Evolutionary conservation across 345 rosid species (phyloP), one percentile per base, ranked within the genome.

Genomic region (Crucihimalaya himalaica): DNA sequence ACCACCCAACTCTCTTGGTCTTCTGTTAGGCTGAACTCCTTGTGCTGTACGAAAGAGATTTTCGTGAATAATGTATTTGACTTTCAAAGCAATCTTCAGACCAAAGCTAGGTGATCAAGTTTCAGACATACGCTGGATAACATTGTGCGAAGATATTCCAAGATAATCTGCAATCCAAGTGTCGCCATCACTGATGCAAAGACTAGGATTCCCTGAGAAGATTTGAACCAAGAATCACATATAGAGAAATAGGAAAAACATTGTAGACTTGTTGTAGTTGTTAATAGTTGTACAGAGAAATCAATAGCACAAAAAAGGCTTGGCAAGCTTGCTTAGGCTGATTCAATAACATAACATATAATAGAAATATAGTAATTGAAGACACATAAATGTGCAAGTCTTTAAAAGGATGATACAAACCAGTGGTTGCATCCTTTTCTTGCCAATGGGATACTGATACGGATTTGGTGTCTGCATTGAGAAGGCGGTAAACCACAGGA

Each of bases 111-210:
- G 46, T 68, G 51, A 43, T 68, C 53, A 59, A 72, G 56, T 14
- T 35, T 71, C 66, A 56, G 23, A 45, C 64, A 79, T 81, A 93
- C 98, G 79, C 81, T 86, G 31, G 93, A 92, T 40, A 85, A 5
- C 85, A 95, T 76, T 11, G 89, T 83, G 48, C 85, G 97, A 6
- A 83, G 31, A 20, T 98, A 95, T 84, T 95, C 99, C 89, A 92
- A 75, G 77, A 95, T 95, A 64, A 95, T 95, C 81, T 95, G 98
- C 82, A 95, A 83, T 51, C 99, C 99, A 67, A 95, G 90, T 72
- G 99, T 95, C 58, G 99, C 99, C 99, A 95, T 95, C 59, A 92
- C 98, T 60, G 98, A 95, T 67, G 99, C 99, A 84, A 95, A 95
- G 56, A 95, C 99, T 68, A 95, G 96, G 80, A 95, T 90, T 45